phyloP scores from a whole-genome alignment of 257 asterid genomes.

The Jaltomata sinuosa region DNA sequence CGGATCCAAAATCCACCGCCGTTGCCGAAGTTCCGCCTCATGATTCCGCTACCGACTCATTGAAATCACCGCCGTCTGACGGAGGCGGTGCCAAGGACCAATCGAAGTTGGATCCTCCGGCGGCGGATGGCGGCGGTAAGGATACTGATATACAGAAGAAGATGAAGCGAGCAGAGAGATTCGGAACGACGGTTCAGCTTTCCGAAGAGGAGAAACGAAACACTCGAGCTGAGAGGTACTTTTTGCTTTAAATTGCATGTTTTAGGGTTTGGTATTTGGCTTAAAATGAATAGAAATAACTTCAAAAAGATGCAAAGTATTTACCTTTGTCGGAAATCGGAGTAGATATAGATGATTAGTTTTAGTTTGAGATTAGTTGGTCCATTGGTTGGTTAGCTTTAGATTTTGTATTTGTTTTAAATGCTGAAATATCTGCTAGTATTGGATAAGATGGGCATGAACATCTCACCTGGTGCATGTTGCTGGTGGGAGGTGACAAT shows the following conservation, averaged over 20 bases:
- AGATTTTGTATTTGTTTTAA: background rate
- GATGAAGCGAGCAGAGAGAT: constrained; percentile 89
- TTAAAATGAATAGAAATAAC: background rate
- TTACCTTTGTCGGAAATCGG: background rate
- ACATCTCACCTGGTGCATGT: too few relatives aligned
- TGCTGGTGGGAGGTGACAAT: too few relatives aligned
- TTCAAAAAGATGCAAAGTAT: background rate
- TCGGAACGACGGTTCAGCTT: constrained; percentile 57
- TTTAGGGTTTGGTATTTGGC: background rate
- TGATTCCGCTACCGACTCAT: constrained; percentile 15
- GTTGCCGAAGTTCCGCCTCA: background rate
- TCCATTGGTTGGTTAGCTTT: background rate
- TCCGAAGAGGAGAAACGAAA: constrained; percentile 80
- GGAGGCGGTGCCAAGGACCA: constrained; percentile 22
- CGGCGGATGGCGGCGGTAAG: constrained; percentile 17
- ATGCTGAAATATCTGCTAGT: background rate
- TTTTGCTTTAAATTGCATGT: background rate
- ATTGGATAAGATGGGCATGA: background rate
- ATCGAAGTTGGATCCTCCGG: background rate
- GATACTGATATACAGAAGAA: constrained; percentile 61
- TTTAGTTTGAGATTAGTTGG: background rate
- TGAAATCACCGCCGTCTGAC: constrained; percentile 18
- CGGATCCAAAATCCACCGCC: constrained; percentile 30
- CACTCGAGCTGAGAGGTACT: constrained; percentile 88
- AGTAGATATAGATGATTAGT: background rate